A percentile compares a stretch with the other conserved stretches of the same genome.
Evolutionary conservation across 306 rosid genomes (phyloP).

Genomic region (Argentina anserina): DNA sequence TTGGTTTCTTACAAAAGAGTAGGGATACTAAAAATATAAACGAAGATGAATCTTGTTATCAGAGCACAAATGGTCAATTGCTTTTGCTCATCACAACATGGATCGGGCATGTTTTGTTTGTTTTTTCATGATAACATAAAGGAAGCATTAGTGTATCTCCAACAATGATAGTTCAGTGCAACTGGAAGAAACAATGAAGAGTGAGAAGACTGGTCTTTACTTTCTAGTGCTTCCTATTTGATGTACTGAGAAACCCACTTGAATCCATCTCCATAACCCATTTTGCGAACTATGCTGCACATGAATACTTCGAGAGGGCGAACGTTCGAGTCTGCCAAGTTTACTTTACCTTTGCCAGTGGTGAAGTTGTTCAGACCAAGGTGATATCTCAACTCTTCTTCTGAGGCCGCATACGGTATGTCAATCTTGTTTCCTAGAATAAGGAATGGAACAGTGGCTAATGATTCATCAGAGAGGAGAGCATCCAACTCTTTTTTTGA

Average conservation of each 20-base stretch:
- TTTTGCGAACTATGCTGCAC: slow-evolving; percentile 90
- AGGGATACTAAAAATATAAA: not conserved
- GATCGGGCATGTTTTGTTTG: slow-evolving; percentile 13
- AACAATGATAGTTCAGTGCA: slow-evolving; percentile 28
- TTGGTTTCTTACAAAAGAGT: not conserved
- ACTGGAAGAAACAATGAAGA: slow-evolving; percentile 30
- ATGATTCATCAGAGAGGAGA: slow-evolving; percentile 71
- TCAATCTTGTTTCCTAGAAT: slow-evolving; percentile 85
- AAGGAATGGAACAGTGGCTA: slow-evolving; percentile 71
- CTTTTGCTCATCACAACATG: slow-evolving; percentile 5
- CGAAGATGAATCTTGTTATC: not conserved
- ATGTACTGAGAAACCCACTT: slow-evolving; percentile 90
- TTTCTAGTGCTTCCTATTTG: slow-evolving; percentile 38
- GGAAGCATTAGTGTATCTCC: not conserved
- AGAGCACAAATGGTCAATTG: not conserved
- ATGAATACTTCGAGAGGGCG: slow-evolving; percentile 87
- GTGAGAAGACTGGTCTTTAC: slow-evolving; percentile 33
- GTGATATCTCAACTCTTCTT: slow-evolving; percentile 73
- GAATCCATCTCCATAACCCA: slow-evolving; percentile 95
- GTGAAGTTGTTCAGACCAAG: slow-evolving; percentile 79
- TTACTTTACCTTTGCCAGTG: slow-evolving; percentile 85
- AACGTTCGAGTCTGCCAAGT: slow-evolving; percentile 59
- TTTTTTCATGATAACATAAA: not conserved
- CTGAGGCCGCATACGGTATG: slow-evolving; percentile 79
- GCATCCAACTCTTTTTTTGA: slow-evolving; percentile 81